These are phyloP conservation scores for Leucaena leucocephala DNA, from an alignment of 306 rosid genomes.

Conservation along the genomic window DNA sequence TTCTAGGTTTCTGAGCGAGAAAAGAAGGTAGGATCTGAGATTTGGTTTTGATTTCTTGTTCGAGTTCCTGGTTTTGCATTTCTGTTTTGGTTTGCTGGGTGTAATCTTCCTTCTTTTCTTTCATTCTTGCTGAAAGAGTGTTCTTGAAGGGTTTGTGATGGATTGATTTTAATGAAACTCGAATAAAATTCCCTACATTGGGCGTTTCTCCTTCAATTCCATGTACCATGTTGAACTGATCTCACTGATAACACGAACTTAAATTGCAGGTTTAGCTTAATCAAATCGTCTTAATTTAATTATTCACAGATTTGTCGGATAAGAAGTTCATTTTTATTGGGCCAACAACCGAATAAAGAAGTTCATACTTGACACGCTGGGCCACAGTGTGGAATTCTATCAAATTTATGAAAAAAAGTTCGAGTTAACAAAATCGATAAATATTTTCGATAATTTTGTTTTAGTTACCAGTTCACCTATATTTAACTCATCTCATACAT, in stretches of 20 bases:
- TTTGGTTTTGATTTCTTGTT: background rate
- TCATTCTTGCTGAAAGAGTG: background rate
- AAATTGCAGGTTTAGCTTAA: background rate
- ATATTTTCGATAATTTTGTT: background rate
- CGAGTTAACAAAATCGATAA: background rate
- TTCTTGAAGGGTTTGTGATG: background rate
- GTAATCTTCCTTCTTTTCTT: background rate
- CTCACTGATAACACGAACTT: background rate
- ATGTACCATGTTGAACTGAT: background rate
- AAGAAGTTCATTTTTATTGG: background rate
- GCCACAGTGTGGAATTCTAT: background rate
- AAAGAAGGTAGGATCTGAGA: background rate
- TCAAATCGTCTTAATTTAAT: background rate
- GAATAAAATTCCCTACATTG: background rate
- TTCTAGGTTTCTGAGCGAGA: background rate
- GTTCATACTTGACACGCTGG: background rate
- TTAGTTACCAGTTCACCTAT: too few relatives aligned
- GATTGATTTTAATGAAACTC: background rate
- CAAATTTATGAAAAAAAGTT: too few relatives aligned
- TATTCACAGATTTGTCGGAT: background rate
- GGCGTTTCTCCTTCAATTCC: background rate
- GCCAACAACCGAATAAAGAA: background rate
- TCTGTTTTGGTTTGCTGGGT: background rate
- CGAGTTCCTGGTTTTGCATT: background rate
- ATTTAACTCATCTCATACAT: too few relatives aligned